A percentile compares a stretch with the other conserved stretches of the same genome.
Conservation (phyloP, 352 stramenopile genomes). For the Pythium sp. region DNA sequence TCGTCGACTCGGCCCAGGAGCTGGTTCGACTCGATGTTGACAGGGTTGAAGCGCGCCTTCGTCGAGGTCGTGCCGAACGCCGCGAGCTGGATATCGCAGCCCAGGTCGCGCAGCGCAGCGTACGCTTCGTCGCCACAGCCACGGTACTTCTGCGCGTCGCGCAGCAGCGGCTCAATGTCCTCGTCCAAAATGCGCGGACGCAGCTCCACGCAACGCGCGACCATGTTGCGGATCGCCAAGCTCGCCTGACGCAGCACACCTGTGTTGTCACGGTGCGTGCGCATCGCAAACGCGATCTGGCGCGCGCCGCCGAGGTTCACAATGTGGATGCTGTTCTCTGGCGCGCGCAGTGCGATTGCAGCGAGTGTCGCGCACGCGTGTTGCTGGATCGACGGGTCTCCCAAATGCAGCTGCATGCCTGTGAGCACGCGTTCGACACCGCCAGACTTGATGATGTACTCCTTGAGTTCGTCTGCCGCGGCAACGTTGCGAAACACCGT, state of each 20-base stretch:
- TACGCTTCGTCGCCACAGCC: constrained; percentile 79
- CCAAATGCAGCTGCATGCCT: constrained; percentile 51
- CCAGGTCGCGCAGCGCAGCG: constrained; percentile 66
- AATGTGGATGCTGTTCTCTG: constrained; percentile 54
- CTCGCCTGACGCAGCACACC: constrained; percentile 68
- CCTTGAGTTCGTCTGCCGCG: constrained; percentile 69
- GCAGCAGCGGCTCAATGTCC: constrained; percentile 59
- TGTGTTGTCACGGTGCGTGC: constrained; percentile 37
- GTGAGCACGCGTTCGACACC: constrained; percentile 47
- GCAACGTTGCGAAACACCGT: constrained; percentile 73
- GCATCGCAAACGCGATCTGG: constrained; percentile 58
- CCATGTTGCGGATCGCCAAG: constrained; percentile 79
- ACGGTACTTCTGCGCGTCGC: constrained; percentile 55
- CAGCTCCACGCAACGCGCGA: constrained; percentile 56
- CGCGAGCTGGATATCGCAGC: constrained; percentile 66
- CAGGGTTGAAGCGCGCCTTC: constrained; percentile 60
- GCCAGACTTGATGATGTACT: constrained; percentile 52
- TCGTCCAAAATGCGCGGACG: constrained; percentile 61
- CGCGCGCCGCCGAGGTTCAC: constrained; percentile 46
- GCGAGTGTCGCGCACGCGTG: constrained; percentile 74
- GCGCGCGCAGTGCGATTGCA: constrained; percentile 62
- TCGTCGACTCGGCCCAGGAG: constrained; percentile 52
- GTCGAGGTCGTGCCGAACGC: constrained; percentile 39
- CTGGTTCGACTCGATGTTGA: constrained; percentile 55
- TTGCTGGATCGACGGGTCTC: constrained; percentile 58